Percentiles rank a stretch among this genome's conserved stretches.
Evolutionary conservation across 805 yeast genomes (phyloP).

Genomic region (Saccharomycopsis sp.): DNA sequence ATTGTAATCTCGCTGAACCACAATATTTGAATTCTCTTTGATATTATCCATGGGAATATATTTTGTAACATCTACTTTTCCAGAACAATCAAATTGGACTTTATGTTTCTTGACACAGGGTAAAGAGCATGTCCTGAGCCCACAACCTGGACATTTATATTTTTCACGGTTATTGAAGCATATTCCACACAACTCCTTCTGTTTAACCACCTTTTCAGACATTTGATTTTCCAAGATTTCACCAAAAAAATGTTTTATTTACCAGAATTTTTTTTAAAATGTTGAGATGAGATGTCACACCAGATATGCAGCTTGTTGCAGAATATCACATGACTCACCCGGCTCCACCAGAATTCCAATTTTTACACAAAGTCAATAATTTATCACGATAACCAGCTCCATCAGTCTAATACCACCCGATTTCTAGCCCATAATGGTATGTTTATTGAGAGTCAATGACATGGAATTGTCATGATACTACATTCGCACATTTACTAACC

Average conservation of each 20-base stretch:
- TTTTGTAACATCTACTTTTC: slow-evolving; percentile 48
- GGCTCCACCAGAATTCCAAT: no score
- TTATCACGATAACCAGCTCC: no score
- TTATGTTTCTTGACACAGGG: slow-evolving; percentile 68
- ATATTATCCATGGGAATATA: slow-evolving; percentile 36
- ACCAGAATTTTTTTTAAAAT: not conserved
- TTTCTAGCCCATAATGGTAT: no score
- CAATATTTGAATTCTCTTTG: slow-evolving; percentile 24
- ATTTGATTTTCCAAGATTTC: no score
- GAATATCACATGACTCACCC: not conserved
- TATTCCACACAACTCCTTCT: slow-evolving; percentile 30
- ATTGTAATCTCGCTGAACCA: slow-evolving; percentile 75
- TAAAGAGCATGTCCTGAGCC: slow-evolving; percentile 53
- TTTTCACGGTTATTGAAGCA: slow-evolving; percentile 37
- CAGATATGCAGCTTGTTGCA: not conserved
- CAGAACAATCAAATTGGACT: slow-evolving; percentile 49
- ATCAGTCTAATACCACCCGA: no score
- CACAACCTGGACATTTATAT: slow-evolving; percentile 79
- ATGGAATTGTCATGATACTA: no score
- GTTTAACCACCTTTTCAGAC: not conserved
- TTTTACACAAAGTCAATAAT: no score
- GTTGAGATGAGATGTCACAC: not conserved
- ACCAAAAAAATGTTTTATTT: no score
- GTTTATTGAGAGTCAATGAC: no score
- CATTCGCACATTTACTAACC: no score